Base-by-base conservation (phyloP, 371 early-diverging fungal species). In the Zancudomyces culisetae region DNA sequence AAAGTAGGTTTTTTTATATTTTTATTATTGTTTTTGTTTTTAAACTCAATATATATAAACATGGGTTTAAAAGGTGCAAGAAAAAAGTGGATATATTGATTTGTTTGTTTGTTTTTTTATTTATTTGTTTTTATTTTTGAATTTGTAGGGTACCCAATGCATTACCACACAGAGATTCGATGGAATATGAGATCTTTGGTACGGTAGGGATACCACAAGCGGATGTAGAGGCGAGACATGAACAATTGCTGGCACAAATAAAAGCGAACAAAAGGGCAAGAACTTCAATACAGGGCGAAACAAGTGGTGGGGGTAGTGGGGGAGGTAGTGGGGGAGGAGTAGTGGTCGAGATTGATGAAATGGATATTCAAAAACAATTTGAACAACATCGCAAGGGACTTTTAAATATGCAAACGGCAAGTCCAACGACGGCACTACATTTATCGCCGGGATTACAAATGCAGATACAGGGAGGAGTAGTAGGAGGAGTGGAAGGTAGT, bases 141-240 rank as follows among this genome's bases (percentile, higher is more conserved):
- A 55, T 55, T 26, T 41, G 27, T 58, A 87, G 85, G 51, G 87
- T 92, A 10, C 84, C 87, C 6, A 90, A 91, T 64, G 85, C 91
- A 24, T 54, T 90, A 22, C 72, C 76, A 26, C 90, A 90, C 39
- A 77, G 91, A 51, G 91, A 91, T 43, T 74, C 77, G 13, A 63
- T 78, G 23, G 89, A 92, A 20, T 68, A 88, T 50, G 91, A 92
- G 59, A 90, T 95, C 47, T 90, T 88, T 66, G 96, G 93, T 22
- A 95, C 90, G 85, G 82, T 82, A 55, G 92, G 92, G 4, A 81
- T 95, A 41, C 96, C 96, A 13, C 76, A 72, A 40, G 82, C 76
- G 48, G 91, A 93, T 62, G 60, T 81, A 28, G 63, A 70, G 8
- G 80, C 78, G 3, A 79, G 51, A 87, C 54, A 72, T 78, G 54